Conservation (phyloP, 805 yeast species). For the Pichia eremophila region DNA sequence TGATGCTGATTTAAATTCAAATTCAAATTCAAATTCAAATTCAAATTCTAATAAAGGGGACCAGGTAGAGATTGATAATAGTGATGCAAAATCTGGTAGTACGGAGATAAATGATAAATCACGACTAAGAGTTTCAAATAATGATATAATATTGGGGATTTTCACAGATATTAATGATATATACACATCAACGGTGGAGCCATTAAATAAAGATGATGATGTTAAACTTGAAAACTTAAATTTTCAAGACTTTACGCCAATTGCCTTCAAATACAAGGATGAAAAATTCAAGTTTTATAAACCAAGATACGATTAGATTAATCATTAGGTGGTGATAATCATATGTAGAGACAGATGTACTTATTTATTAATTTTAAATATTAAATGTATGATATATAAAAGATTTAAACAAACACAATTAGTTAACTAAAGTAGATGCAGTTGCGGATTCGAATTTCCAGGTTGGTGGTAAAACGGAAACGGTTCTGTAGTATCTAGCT, state of each 20-base stretch:
- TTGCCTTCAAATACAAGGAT: constrained; percentile 32
- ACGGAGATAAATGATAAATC: constrained; percentile 10
- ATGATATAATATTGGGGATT: constrained; percentile 30
- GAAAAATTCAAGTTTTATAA: constrained; percentile 27
- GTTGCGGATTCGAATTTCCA: constrained; percentile 99
- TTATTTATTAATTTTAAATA: constrained; percentile 1
- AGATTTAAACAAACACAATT: constrained; percentile 29
- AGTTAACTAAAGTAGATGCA: constrained; percentile 99
- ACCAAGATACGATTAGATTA: constrained; percentile 1
- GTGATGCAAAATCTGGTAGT: constrained; percentile 15
- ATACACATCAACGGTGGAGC: constrained; percentile 10
- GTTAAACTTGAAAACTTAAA: constrained; percentile 22
- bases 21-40: constrained; percentile 4
- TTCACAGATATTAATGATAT: constrained; percentile 28
- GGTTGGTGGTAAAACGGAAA: constrained; percentile 98
- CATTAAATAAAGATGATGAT: constrained; percentile 21
- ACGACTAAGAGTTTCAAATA: constrained; percentile 15
- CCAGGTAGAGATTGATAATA: constrained; percentile 4
- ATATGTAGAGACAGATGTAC: not conserved
- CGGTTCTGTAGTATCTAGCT: constrained; percentile 99
- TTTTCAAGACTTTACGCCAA: constrained; percentile 31
- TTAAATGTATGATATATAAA: constrained; percentile 6
- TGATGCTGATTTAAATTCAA: constrained; percentile 16
- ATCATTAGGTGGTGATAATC: not conserved
- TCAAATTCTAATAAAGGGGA: too few species aligned